Percentiles rank a stretch among this genome's conserved stretches.
Conservation (phyloP, 164 flowering plant species). For the Aristolochia fimbriata region DNA sequence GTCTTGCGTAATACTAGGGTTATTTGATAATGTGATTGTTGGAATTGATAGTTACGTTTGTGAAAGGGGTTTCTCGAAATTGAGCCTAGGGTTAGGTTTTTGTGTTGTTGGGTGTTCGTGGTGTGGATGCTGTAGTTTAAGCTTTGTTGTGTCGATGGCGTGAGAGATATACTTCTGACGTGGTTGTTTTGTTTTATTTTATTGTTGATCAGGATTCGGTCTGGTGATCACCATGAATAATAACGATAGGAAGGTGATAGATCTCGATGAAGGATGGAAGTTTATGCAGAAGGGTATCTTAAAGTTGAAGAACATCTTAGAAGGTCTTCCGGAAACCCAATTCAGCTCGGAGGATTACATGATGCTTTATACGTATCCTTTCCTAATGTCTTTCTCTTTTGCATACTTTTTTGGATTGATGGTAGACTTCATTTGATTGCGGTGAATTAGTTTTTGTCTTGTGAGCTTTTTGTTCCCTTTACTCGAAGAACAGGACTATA, state of each 20-base stretch:
- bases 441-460: not conserved
- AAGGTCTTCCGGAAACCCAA: constrained; percentile 54
- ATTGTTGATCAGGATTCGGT: too few species aligned
- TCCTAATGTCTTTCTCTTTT: not conserved
- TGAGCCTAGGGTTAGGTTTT: too few species aligned
- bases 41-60: too few species aligned
- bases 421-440: not conserved
- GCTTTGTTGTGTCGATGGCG: too few species aligned
- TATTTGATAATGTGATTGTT: too few species aligned
- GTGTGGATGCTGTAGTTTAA: too few species aligned
- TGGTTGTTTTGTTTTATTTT: too few species aligned
- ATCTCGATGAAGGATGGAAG: constrained; percentile 82
- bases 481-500: constrained; percentile 47
- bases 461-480: constrained; percentile 3
- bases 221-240: constrained; percentile 17
- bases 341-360: constrained; percentile 78
- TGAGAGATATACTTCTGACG: too few species aligned
- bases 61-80: too few species aligned
- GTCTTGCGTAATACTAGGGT: too few species aligned
- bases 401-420: not conserved
- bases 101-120: too few species aligned
- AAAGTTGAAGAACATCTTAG: constrained; percentile 72
- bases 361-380: constrained; percentile 78
- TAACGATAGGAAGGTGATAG: constrained; percentile 53
- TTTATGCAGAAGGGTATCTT: constrained; percentile 77